Base-by-base conservation (phyloP, 805 yeast species). In the Hanseniaspora pseudoguilliermondii region DNA sequence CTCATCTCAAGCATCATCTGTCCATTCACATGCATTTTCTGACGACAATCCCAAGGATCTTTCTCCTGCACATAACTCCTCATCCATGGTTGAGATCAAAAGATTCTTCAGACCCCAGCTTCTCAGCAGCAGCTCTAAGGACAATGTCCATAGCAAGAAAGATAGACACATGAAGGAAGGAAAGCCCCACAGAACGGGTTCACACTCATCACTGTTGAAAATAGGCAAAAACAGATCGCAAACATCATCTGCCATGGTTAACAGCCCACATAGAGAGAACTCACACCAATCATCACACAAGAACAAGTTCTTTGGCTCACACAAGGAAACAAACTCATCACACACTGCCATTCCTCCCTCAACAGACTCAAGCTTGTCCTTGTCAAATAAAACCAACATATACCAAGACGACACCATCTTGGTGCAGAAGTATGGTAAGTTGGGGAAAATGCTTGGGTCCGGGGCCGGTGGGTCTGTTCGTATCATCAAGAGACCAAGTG, bases 381-480 rank as follows among this genome's bases (percentile, higher is more conserved):
- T 63, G 52, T 66, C 68, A 20, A 66, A 66, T 58, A 65, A 65
- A 49, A 62, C 65, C 15, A 65, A 63, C 69, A 77, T 75, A 18
- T 69, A 69, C 60, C 80, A 75, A 59, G 75, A 74, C 41, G 82
- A 78, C 58, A 78, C 82, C 15, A 73, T 76, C 0, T 65, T 80
- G 49, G 74, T 75, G 13, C 74, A 73, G 57, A 82, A 84, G 63
- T 86, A 85, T 65, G 87, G 91, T 56, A 82, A 79, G 60, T 67
- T 83, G 59, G 90, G 91, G 50, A 83, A 83, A 65, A 76, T 82
- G 57, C 68, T 86, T 48, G 95, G 95, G 18, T 81, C 88, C 1
- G 95, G 95, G 57, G 95, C 93, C 13, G 95, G 95, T 49, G 95
- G 95, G 7, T 79, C 89, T 0, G 95, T 86, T n/a, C 75, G 85